Base-by-base conservation (phyloP, 192 early-diverging fungal genomes). In the Spizellomyces punctatus region DNA sequence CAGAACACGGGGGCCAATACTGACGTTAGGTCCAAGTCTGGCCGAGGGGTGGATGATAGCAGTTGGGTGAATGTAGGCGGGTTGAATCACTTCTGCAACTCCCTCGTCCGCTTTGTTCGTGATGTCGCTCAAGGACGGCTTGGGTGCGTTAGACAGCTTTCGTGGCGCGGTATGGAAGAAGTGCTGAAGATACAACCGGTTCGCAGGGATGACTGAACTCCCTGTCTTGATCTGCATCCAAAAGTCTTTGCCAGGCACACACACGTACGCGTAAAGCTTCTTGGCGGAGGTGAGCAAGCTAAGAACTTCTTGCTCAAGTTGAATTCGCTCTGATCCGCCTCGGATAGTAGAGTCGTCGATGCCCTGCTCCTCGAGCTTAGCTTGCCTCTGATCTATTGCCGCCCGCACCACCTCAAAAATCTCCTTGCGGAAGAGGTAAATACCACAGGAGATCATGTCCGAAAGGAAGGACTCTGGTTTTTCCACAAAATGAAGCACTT, bases 191-290 rank as follows among this genome's bases (percentile, higher is more conserved):
- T 96, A 98, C 65, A 92, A 78, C 5, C 92, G 90, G 79, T 99
- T 99, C 49, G 94, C 96, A 60, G 94, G 91, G 49, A 99, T 93
- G 22, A 94, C 91, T 47, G 95, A 96, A 61, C 91, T 90, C 57
- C 70, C 93, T 22, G 95, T 94, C 78, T 99, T 99, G 79, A 99
- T 92, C 79, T 95, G 93, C 84, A 94, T 92, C 97, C 97, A 99
- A 75, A 96, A 95, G 66, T 93, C 89, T 48, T 87, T 88, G 59
- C 88, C 69, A 10, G 75, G 78, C n/a, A 42, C 10, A 66, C 64
- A 72, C 64, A 93, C 86, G 79, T 91, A 92, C 10, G 94, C 92
- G 75, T 89, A 96, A 8, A 99, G 88, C 79, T 94, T 92, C 75
- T 87, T 91, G 14, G 87, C 79, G 62, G 88, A 88, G 7, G 97